Conservation (phyloP, 2,329 filamentous ascomycete genomes). For the Diaporthe sp. region DNA sequence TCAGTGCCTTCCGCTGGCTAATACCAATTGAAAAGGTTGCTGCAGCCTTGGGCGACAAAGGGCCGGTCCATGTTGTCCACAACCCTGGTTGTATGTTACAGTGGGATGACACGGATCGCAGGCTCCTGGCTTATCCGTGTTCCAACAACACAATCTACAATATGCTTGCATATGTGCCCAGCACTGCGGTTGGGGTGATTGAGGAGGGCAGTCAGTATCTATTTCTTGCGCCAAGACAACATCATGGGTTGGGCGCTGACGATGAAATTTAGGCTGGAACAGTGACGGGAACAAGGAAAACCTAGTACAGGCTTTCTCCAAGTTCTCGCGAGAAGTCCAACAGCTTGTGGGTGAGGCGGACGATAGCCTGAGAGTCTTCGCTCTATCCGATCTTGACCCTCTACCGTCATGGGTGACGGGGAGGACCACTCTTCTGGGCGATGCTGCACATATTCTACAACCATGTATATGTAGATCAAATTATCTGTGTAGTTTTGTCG, state of each 20-base stretch:
- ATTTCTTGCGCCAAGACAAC: not conserved
- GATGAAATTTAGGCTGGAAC: not conserved
- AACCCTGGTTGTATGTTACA: not conserved
- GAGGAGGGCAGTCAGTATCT: not conserved
- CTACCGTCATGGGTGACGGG: not conserved
- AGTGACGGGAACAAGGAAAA: not conserved
- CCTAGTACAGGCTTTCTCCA: slow-evolving; percentile 1
- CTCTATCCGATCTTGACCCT: not conserved
- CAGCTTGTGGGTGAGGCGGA: not conserved
- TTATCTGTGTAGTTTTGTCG: accelerated
- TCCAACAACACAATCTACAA: slow-evolving; percentile 9
- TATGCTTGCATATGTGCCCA: not conserved
- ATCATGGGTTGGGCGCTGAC: not conserved
- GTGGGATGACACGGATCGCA: not conserved
- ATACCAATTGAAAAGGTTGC: not conserved
- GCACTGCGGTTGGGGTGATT: not conserved
- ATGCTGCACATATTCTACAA: slow-evolving; percentile 5
- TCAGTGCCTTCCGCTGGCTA: slow-evolving; percentile 7
- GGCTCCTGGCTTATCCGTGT: not conserved
- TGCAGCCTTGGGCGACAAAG: not conserved
- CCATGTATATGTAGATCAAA: not conserved
- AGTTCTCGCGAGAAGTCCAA: not conserved
- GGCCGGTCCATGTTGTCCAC: not conserved
- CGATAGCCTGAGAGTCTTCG: not conserved
- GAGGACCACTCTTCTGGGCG: not conserved